phyloP scores from a whole-genome alignment of 768 basidiomycete genomes.

The Mycena rebaudengoi region DNA sequence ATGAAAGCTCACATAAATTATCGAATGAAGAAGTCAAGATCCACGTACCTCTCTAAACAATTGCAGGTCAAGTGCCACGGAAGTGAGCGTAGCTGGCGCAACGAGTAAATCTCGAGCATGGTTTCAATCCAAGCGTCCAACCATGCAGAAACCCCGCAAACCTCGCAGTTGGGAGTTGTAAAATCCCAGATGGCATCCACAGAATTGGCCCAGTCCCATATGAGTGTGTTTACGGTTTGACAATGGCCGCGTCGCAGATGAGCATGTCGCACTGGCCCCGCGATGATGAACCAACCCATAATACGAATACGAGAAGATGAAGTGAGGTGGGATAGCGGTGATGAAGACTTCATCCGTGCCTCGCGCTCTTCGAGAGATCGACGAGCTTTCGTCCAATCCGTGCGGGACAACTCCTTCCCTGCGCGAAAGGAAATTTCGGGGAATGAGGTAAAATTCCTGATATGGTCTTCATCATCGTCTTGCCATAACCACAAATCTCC shows the following conservation, averaged over 20 bases:
- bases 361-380: background rate
- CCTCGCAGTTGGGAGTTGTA: background rate
- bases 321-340: background rate
- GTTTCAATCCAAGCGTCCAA: slow-evolving; percentile 1
- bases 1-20: too few relatives aligned
- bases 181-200: background rate
- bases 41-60: slow-evolving; percentile 2
- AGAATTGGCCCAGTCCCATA: background rate
- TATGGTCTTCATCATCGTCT: too few relatives aligned
- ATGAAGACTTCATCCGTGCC: background rate
- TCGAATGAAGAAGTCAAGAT: too few relatives aligned
- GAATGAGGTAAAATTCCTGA: too few relatives aligned
- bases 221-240: background rate
- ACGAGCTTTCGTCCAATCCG: too few relatives aligned
- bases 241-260: background rate
- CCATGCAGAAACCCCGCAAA: background rate
- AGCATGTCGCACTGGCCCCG: background rate
- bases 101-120: background rate
- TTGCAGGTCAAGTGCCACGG: background rate
- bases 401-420: too few relatives aligned
- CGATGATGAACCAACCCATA: slow-evolving; percentile 9
- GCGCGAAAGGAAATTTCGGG: too few relatives aligned
- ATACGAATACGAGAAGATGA: background rate
- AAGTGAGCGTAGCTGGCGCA: slow-evolving; percentile 1
- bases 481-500: too few relatives aligned